Base-by-base conservation (phyloP, 2,329 filamentous ascomycete genomes). In the Pyricularia pennisetigena region DNA sequence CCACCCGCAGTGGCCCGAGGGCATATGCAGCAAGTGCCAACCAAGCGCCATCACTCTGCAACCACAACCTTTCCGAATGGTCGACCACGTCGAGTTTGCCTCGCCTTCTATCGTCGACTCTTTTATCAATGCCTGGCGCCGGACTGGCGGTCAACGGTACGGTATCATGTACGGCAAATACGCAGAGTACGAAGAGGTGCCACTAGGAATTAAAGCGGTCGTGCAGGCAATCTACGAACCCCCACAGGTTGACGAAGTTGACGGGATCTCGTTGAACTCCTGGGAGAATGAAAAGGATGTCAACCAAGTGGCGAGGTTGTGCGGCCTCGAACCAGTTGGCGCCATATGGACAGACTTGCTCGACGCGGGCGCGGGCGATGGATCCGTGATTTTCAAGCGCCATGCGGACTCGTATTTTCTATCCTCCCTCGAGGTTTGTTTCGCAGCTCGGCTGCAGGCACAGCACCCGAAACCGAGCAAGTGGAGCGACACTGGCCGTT, bases 201-300 rank as follows among this genome's bases (percentile, higher is more conserved):
- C 95, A 0, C 84, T 99, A 0, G 96, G 96, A 10, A 88, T 97
- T 68, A 99, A 99, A 79, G 94, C 94, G 20, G 88, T 99, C 1
- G 94, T 99, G 0, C 94, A 99, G 80, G 94, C 94, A 59, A 97
- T 99, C 71, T 99, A 97, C 74, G 95, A 99, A 76, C 92, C 94
- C 4, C 95, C 95, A 2, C 95, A 99, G 76, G 82, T 94, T 49
- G 89, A 94, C 73, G 95, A 99, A 78, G 76, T 89, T 16, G 95
- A 99, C 74, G 95, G 95, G 1, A 87, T 98, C 64, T 94, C 93
- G 0, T 81, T 97, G 68, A 88, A 89, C 66, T 85, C 92, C 0
- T 98, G 94, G 92, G 87, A 91, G 35, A 92, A 93, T 69, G 93
- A 97, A 79, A 85, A 88, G 69, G 90, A 92, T 8, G 83, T 98